phyloP scores from a whole-genome alignment of 73 alveolate genomes.

The Paramecium tetraurelia region DNA sequence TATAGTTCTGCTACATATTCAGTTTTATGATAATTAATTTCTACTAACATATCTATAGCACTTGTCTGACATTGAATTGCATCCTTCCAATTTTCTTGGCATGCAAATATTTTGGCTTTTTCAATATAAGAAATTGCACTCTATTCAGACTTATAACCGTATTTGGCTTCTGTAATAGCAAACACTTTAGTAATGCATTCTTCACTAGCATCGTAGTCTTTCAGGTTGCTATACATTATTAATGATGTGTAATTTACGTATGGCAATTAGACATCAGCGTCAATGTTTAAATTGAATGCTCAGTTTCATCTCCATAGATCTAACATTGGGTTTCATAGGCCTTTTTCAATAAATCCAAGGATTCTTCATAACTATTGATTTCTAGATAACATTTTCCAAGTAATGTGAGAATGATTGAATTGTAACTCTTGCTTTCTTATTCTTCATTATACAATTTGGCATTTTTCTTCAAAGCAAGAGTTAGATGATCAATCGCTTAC shows the following conservation, averaged over 20 bases:
- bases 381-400: slow-evolving; percentile 89
- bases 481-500: slow-evolving; percentile 87
- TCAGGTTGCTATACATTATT: slow-evolving; percentile 65
- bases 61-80: slow-evolving; percentile 69
- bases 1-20: slow-evolving; percentile 74
- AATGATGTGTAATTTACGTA: background rate
- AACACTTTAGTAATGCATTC: slow-evolving; percentile 67
- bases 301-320: slow-evolving; percentile 70
- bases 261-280: slow-evolving; percentile 53
- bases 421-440: slow-evolving; percentile 81
- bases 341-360: slow-evolving; percentile 81
- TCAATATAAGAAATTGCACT: slow-evolving; percentile 70
- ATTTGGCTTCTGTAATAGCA: slow-evolving; percentile 73
- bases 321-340: slow-evolving; percentile 84
- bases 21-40: slow-evolving; percentile 63
- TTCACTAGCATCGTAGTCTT: slow-evolving; percentile 77
- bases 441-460: slow-evolving; percentile 76
- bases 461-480: slow-evolving; percentile 84
- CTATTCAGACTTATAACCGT: slow-evolving; percentile 67
- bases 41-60: slow-evolving; percentile 68
- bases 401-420: slow-evolving; percentile 79
- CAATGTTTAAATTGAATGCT: slow-evolving; percentile 50
- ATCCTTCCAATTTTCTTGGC: slow-evolving; percentile 69
- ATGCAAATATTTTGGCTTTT: slow-evolving; percentile 75
- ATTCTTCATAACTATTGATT: slow-evolving; percentile 82